phyloP scores from a whole-genome alignment of 1,284 basidiomycete genomes.

The Ceratobasidium papillatum region DNA sequence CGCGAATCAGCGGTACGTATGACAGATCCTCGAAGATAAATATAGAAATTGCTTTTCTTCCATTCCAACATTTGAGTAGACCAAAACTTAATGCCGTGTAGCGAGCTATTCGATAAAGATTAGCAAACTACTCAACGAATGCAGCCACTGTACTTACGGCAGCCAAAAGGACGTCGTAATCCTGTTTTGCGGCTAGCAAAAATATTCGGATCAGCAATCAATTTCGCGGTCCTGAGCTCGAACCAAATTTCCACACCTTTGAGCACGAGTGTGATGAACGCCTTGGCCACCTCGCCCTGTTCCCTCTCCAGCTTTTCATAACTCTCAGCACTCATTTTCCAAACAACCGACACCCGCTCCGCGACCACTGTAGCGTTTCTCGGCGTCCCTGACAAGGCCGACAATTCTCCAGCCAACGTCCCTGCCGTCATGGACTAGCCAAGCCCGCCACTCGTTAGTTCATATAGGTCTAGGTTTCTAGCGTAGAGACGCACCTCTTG shows the following conservation, averaged over 20 bases:
- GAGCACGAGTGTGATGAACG: conserved; percentile 76
- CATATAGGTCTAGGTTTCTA: background rate
- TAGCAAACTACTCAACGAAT: background rate
- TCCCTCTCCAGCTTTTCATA: conserved; percentile 71
- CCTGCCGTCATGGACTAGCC: conserved; percentile 84
- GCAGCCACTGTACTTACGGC: conserved; percentile 51
- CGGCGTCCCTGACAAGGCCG: conserved; percentile 75
- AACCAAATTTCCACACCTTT: conserved; percentile 56
- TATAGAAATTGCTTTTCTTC: background rate
- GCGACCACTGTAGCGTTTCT: conserved; percentile 88
- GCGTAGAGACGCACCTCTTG: conserved; percentile 60
- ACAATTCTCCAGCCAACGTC: conserved; percentile 88
- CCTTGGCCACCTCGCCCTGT: conserved; percentile 68
- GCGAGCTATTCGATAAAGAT: background rate
- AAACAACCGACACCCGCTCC: conserved; percentile 79
- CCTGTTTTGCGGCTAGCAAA: conserved; percentile 74
- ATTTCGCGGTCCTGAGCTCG: background rate
- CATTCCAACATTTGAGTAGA: background rate
- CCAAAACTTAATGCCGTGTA: conserved; percentile 13
- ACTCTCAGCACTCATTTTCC: conserved; percentile 73
- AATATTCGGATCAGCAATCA: conserved; percentile 3
- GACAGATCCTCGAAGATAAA: conserved; percentile 6
- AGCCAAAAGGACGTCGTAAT: conserved; percentile 77
- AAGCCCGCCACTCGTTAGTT: background rate
- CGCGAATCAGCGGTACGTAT: background rate